These are phyloP conservation scores for Verticillium nubilum DNA, from an alignment of 2,329 filamentous ascomycete genomes.

Conservation along the genomic window DNA sequence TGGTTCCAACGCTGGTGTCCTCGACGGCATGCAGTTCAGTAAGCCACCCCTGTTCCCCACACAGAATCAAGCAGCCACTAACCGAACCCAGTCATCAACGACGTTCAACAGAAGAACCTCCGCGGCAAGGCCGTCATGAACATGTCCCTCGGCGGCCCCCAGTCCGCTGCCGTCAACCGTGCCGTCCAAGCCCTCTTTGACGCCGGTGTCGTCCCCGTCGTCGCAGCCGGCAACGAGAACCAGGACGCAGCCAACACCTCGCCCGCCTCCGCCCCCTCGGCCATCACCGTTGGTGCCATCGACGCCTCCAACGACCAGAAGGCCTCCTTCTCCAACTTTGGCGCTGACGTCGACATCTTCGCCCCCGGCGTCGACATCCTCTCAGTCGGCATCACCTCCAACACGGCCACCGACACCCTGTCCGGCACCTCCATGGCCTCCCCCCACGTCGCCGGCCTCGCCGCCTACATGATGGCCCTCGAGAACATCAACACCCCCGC, in stretches of 20 bases:
- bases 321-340: conserved; percentile 56
- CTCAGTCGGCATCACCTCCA: conserved; percentile 45
- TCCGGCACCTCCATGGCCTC: conserved; percentile 60
- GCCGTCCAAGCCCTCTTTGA: conserved; percentile 44
- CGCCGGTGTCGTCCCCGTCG: conserved; percentile 49
- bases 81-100: conserved; percentile 30
- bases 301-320: conserved; percentile 42
- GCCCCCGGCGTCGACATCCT: conserved; percentile 50
- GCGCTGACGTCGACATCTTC: conserved; percentile 45
- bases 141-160: conserved; percentile 53
- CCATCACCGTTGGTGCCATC: conserved; percentile 56
- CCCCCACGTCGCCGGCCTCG: conserved; percentile 63
- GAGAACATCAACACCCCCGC: conserved; percentile 41
- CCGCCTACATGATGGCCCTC: conserved; percentile 60
- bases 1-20: conserved; percentile 45
- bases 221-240: conserved; percentile 56
- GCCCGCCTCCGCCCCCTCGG: conserved; percentile 49
- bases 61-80: not conserved
- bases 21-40: conserved; percentile 54
- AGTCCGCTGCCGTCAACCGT: conserved; percentile 46
- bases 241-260: conserved; percentile 44
- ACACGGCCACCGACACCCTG: conserved; percentile 37
- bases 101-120: conserved; percentile 34
- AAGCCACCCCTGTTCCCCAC: conserved; percentile 7
- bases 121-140: conserved; percentile 55